Conservation (phyloP, 129 eudicot genomes). For the Chrysanthemum seticuspe region DNA sequence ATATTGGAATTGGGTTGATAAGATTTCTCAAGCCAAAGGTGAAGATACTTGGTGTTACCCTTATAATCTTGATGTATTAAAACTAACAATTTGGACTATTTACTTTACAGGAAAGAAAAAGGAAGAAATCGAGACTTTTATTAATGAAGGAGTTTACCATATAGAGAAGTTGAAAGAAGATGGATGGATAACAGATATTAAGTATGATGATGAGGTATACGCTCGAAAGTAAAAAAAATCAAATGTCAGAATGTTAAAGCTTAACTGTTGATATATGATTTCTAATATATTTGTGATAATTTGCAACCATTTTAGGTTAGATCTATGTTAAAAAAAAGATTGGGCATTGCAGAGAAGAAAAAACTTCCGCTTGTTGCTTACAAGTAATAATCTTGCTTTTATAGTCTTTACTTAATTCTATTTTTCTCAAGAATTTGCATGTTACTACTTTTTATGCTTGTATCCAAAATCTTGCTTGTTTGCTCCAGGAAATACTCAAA, state of each 20-base stretch:
- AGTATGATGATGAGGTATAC: constrained; percentile 88
- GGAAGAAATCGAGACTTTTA: constrained; percentile 78
- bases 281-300: not conserved
- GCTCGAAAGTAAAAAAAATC: not conserved
- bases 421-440: not conserved
- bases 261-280: not conserved
- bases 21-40: constrained; percentile 69
- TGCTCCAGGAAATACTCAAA: constrained; percentile 62
- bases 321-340: constrained; percentile 63
- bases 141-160: constrained; percentile 83
- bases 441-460: too few relatives aligned
- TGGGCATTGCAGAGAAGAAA: constrained; percentile 57
- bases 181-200: constrained; percentile 91
- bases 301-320: constrained; percentile 43
- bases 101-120: constrained; percentile 54
- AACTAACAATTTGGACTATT: constrained; percentile 13
- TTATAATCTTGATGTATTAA: constrained; percentile 16
- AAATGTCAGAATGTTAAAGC: not conserved
- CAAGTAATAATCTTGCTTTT: constrained; percentile 41
- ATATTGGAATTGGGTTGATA: constrained; percentile 72
- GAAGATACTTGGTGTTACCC: constrained; percentile 10
- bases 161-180: constrained; percentile 76
- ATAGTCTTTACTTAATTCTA: not conserved
- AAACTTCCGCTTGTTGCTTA: constrained; percentile 69
- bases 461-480: not conserved